phyloP scores from a whole-genome alignment of 106 monocot species.

The Dendrobium chrysotoxum region DNA sequence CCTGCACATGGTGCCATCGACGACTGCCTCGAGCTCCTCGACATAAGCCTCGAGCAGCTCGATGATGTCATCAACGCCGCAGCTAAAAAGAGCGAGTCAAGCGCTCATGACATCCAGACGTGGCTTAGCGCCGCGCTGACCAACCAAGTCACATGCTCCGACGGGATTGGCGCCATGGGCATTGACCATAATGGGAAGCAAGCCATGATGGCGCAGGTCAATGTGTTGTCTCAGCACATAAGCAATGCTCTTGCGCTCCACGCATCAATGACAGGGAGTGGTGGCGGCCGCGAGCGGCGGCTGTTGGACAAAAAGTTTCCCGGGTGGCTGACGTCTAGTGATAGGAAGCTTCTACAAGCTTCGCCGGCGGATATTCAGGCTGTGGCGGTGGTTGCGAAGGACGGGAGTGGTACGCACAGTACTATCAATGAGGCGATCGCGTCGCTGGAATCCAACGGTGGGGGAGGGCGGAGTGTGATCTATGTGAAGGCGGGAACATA shows the following conservation, averaged over 20 bases:
- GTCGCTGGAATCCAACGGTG: slow-evolving; percentile 9
- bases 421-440: slow-evolving; percentile 58
- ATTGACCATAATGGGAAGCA: slow-evolving; percentile 4
- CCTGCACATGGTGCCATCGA: slow-evolving; percentile 23
- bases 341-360: slow-evolving; percentile 57
- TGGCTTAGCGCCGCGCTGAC: slow-evolving; percentile 85
- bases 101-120: slow-evolving; percentile 29
- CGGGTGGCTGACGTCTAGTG: slow-evolving; percentile 44
- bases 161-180: slow-evolving; percentile 18
- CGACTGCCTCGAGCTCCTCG: slow-evolving; percentile 68
- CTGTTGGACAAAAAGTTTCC: slow-evolving; percentile 25
- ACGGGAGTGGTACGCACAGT: slow-evolving; percentile 59
- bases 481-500: slow-evolving; percentile 79
- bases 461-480: slow-evolving; percentile 40
- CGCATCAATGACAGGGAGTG: background rate
- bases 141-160: slow-evolving; percentile 58
- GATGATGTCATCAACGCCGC: slow-evolving; percentile 33
- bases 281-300: slow-evolving; percentile 4
- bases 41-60: slow-evolving; percentile 38
- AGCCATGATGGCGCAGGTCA: slow-evolving; percentile 11
- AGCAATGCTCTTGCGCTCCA: slow-evolving; percentile 67
- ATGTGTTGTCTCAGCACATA: slow-evolving; percentile 27
- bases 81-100: slow-evolving; percentile 20
- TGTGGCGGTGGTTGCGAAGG: slow-evolving; percentile 66
- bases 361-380: slow-evolving; percentile 30